Evolutionary conservation across 345 rosid genomes (phyloP).

Genomic region (Heritiera littoralis): DNA sequence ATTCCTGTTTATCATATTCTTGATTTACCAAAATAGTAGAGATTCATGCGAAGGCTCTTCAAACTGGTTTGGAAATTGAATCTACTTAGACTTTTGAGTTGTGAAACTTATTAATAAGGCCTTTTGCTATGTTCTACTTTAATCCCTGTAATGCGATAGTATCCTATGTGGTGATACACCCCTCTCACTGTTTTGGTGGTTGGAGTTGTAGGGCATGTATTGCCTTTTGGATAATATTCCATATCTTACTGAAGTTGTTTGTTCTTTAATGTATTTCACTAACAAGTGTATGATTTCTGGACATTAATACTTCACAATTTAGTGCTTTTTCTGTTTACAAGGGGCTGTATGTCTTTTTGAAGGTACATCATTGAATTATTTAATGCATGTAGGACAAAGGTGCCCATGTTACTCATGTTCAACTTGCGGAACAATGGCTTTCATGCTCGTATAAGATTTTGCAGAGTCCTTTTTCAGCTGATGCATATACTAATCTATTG

Average conservation of each 20-base stretch:
- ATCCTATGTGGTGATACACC: neutral
- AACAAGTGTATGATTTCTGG: neutral
- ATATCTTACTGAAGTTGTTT: constrained; percentile 9
- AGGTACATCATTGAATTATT: constrained; percentile 14
- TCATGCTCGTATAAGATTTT: constrained; percentile 44
- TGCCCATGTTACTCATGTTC: constrained; percentile 47
- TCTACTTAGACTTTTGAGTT: neutral
- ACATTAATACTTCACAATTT: constrained; percentile 5
- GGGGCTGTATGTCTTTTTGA: neutral
- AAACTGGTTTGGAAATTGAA: neutral
- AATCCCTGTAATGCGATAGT: neutral
- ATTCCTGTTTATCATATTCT: neutral
- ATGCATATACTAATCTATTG: constrained; percentile 49
- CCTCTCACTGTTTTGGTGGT: neutral
- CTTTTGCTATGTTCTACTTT: neutral
- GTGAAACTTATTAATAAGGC: constrained; percentile 10
- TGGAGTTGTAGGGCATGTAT: neutral
- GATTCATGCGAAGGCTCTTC: constrained; percentile 5
- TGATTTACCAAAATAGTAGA: neutral
- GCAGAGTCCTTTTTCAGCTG: constrained; percentile 50
- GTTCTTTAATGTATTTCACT: neutral
- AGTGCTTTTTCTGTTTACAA: neutral
- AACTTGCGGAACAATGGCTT: constrained; percentile 84
- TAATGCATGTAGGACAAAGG: constrained; percentile 51
- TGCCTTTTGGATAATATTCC: neutral